These are phyloP conservation scores for Leccinum sublutescens DNA, from an alignment of 768 basidiomycete species.

Conservation along the genomic window DNA sequence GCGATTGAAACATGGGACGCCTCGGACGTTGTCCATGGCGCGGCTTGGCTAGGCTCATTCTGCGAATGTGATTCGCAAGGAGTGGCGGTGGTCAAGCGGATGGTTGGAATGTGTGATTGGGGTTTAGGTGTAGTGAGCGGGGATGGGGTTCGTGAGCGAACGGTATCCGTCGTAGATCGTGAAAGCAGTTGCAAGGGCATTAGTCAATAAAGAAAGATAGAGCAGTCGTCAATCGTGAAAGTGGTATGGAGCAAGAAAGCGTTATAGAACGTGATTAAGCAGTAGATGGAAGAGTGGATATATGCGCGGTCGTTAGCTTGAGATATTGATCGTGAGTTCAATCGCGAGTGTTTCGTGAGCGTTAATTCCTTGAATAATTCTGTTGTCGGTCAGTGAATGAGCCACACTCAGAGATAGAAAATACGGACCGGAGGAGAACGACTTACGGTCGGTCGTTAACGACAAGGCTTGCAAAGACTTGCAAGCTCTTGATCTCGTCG, in stretches of 20 bases:
- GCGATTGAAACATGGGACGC: conserved; percentile 26
- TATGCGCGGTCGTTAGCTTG: conserved; percentile 25
- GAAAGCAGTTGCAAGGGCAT: conserved; percentile 33
- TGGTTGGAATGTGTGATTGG: conserved; percentile 51
- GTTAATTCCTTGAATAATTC: conserved; percentile 23
- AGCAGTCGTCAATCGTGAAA: conserved; percentile 12
- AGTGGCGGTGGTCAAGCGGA: conserved; percentile 66
- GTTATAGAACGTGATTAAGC: conserved; percentile 19
- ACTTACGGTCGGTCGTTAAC: conserved; percentile 29
- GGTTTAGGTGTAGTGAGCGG: conserved; percentile 27
- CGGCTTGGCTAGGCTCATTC: conserved; percentile 27
- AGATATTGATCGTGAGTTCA: conserved; percentile 21
- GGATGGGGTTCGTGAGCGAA: conserved; percentile 28
- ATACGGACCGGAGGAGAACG: conserved; percentile 4
- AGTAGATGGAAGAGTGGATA: not conserved
- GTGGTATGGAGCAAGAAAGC: conserved; percentile 24
- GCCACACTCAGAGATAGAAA: not conserved
- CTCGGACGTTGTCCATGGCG: conserved; percentile 22
- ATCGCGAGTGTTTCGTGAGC: conserved; percentile 27
- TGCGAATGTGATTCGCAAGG: conserved; percentile 50
- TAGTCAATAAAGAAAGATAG: conserved; percentile 22
- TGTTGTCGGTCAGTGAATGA: not conserved
- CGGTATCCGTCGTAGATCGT: conserved; percentile 28
- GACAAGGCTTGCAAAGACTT: conserved; percentile 19
- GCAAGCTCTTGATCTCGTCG: conserved; percentile 19